A percentile compares a stretch with the other conserved stretches of the same genome.
phyloP scores from a whole-genome alignment of 306 rosid species.

The Amphicarpaea edgeworthii region DNA sequence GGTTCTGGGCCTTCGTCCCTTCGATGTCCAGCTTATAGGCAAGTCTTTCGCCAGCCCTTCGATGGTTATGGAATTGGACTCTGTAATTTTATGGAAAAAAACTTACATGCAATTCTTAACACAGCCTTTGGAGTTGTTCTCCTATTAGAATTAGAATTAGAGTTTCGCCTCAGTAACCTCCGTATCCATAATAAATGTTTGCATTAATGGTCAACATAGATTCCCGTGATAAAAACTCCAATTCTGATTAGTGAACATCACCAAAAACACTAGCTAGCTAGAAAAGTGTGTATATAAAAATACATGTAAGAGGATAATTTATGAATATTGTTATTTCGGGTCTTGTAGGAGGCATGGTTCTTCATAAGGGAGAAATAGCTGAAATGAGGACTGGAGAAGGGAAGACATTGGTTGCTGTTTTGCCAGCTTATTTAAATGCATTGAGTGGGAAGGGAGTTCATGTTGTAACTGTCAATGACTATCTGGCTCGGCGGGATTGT shows the following conservation, averaged over 20 bases:
- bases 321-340: slow-evolving; percentile 29
- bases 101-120: not conserved
- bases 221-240: not conserved
- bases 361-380: slow-evolving; percentile 97
- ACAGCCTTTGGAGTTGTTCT: too few relatives aligned
- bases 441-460: slow-evolving; percentile 92
- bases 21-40: slow-evolving; percentile 95
- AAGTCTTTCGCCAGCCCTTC: not conserved
- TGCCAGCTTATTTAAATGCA: slow-evolving; percentile 97
- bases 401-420: slow-evolving; percentile 93
- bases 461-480: slow-evolving; percentile 95
- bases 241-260: not conserved
- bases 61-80: slow-evolving; percentile 13
- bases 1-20: slow-evolving; percentile 95
- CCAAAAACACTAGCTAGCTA: not conserved
- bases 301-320: not conserved
- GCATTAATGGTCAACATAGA: not conserved
- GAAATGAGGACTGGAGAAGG: slow-evolving; percentile 99
- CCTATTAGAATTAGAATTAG: too few relatives aligned
- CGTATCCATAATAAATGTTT: not conserved
- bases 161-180: too few relatives aligned
- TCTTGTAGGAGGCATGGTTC: slow-evolving; percentile 91
- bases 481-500: slow-evolving; percentile 73
- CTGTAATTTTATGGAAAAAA: not conserved
- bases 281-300: not conserved